Conservation (phyloP, 257 asterid species). For the Solanum clarkiae region DNA sequence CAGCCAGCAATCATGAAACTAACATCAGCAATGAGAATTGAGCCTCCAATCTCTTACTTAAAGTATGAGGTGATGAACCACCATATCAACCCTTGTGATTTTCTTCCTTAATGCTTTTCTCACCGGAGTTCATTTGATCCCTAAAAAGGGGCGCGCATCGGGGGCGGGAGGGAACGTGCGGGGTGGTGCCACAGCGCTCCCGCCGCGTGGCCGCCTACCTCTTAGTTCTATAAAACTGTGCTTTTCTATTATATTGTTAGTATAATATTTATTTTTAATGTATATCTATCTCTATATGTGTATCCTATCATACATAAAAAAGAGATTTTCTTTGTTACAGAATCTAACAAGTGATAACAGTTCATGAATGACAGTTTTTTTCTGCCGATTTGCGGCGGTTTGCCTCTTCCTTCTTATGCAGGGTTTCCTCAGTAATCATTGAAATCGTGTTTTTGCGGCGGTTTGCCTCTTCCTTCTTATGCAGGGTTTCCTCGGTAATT, state of each 20-base stretch:
- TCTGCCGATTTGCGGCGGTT: not conserved
- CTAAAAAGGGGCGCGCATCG: too few relatives aligned
- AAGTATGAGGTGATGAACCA: too few relatives aligned
- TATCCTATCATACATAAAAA: not conserved
- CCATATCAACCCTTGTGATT: too few relatives aligned
- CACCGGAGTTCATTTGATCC: too few relatives aligned
- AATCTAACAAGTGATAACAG: not conserved
- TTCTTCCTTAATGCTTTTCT: too few relatives aligned
- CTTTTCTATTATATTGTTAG: not conserved
- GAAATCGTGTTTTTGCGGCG: not conserved
- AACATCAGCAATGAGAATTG: too few relatives aligned
- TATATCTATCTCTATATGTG: not conserved
- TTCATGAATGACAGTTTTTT: not conserved
- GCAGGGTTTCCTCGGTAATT: not conserved
- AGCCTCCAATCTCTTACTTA: too few relatives aligned
- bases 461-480: not conserved
- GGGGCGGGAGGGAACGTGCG: too few relatives aligned
- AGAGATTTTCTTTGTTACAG: not conserved
- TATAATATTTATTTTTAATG: not conserved
- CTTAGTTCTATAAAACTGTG: not conserved
- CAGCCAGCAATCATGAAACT: rapidly evolving
- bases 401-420: not conserved
- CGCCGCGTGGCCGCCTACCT: too few relatives aligned
- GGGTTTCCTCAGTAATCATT: not conserved
- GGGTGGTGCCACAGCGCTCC: too few relatives aligned